These are phyloP conservation scores for Plenodomus tracheiphilus DNA, from an alignment of 2,329 filamentous ascomycete species.

Conservation along the genomic window DNA sequence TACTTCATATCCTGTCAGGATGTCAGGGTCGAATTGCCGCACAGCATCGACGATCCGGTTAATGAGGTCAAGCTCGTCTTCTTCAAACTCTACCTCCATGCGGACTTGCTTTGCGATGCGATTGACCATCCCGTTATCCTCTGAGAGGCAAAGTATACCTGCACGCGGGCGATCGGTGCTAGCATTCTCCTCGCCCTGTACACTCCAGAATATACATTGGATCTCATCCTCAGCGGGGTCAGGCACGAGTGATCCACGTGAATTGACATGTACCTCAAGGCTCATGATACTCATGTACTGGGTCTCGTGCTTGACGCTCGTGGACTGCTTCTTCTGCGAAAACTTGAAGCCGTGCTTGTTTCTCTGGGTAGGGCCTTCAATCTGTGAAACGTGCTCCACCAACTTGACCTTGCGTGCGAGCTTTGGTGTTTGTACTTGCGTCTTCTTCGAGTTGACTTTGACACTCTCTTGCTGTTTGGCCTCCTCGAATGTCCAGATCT, in stretches of 20 bases:
- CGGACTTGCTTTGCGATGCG: conserved; percentile 65
- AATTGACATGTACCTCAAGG: conserved; percentile 89
- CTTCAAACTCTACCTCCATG: conserved; percentile 71
- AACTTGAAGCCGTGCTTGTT: conserved; percentile 84
- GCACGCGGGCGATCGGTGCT: conserved; percentile 60
- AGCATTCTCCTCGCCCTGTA: conserved; percentile 73
- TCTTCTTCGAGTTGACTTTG: conserved; percentile 3
- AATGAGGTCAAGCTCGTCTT: conserved; percentile 81
- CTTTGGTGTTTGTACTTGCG: conserved; percentile 15
- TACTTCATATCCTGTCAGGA: conserved; percentile 92
- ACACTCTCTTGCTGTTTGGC: conserved; percentile 16
- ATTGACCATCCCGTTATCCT: conserved; percentile 60
- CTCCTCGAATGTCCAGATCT: conserved; percentile 63
- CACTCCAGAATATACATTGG: conserved; percentile 85
- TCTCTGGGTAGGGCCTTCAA: conserved; percentile 83
- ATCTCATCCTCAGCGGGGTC: conserved; percentile 92
- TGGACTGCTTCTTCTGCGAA: conserved; percentile 73
- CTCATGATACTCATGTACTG: conserved; percentile 98
- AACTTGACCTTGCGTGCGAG: conserved; percentile 15
- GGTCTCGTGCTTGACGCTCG: conserved; percentile 77
- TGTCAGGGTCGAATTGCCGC: conserved; percentile 81
- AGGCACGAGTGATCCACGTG: conserved; percentile 75
- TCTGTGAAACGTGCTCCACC: conserved; percentile 69
- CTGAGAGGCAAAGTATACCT: conserved; percentile 74
- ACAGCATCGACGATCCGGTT: conserved; percentile 87